phyloP scores from a whole-genome alignment of 495 filamentous ascomycete genomes.

The Aspergillus biplanus region DNA sequence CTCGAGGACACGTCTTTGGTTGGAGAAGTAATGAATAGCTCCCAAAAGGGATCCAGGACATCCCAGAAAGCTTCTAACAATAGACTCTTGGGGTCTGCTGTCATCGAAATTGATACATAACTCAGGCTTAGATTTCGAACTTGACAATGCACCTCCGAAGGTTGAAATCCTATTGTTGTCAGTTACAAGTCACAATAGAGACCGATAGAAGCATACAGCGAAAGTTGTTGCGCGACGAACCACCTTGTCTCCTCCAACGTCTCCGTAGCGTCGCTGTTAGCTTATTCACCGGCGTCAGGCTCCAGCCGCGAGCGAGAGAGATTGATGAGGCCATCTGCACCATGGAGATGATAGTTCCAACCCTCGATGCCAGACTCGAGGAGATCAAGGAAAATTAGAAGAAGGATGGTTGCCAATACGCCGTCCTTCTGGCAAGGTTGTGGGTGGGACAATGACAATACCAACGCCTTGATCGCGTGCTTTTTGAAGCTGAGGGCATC shows the following conservation, averaged over 20 bases:
- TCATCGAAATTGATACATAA: constrained; percentile 7
- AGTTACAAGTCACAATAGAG: background rate
- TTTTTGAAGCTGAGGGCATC: constrained; percentile 57
- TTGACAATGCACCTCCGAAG: constrained; percentile 44
- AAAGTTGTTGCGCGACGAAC: constrained; percentile 36
- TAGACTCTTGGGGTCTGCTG: constrained; percentile 23
- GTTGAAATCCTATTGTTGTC: constrained; percentile 31
- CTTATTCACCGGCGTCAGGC: constrained; percentile 6
- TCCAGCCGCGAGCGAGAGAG: constrained; percentile 7
- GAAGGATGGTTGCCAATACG: constrained; percentile 54
- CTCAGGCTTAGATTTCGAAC: constrained; percentile 28
- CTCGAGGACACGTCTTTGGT: constrained; percentile 20
- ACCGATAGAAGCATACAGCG: constrained; percentile 24
- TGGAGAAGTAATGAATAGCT: constrained; percentile 30
- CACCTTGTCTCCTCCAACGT: constrained; percentile 33
- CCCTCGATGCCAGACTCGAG: constrained; percentile 58
- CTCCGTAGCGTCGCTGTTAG: constrained; percentile 19
- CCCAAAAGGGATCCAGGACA: constrained; percentile 28
- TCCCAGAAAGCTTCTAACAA: constrained; percentile 30
- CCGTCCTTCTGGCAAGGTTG: constrained; percentile 34
- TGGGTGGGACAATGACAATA: constrained; percentile 30
- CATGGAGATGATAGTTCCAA: constrained; percentile 59
- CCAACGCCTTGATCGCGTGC: constrained; percentile 51
- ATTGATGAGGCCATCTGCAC: constrained; percentile 32
- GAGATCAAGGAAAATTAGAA: constrained; percentile 61